phyloP scores from a whole-genome alignment of 768 basidiomycete genomes.

The Leucocoprinus birnbaumii region DNA sequence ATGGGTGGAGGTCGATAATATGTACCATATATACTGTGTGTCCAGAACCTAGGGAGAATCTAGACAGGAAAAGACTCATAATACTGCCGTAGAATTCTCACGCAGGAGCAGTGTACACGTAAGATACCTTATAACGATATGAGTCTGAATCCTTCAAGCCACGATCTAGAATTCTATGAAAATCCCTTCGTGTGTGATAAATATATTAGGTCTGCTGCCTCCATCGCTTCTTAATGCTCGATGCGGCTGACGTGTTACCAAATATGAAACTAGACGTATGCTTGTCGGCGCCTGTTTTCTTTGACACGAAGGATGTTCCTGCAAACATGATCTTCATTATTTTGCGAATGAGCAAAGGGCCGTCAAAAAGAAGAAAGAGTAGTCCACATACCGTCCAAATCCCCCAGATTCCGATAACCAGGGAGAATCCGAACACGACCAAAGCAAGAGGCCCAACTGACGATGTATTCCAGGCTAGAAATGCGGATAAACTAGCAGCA shows the following conservation, averaged over 20 bases:
- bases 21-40: not conserved
- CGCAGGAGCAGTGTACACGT: not conserved
- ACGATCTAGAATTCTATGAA: not conserved
- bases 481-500: slow-evolving; percentile 52
- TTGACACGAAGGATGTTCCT: slow-evolving; percentile 52
- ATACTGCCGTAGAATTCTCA: not conserved
- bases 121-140: not conserved
- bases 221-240: slow-evolving; percentile 58
- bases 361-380: slow-evolving; percentile 5
- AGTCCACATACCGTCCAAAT: slow-evolving; percentile 60
- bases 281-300: slow-evolving; percentile 80
- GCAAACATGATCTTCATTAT: slow-evolving; percentile 55
- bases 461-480: slow-evolving; percentile 63
- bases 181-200: slow-evolving; percentile 12
- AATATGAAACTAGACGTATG: slow-evolving; percentile 79
- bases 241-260: slow-evolving; percentile 68
- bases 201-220: slow-evolving; percentile 24
- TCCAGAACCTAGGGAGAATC: no score
- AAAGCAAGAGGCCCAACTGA: slow-evolving; percentile 56
- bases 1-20: slow-evolving; percentile 50
- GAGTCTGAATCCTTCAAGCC: not conserved
- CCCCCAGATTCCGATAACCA: slow-evolving; percentile 61
- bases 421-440: slow-evolving; percentile 45
- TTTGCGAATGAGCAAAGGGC: not conserved
- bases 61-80: no score